Evolutionary conservation across 345 rosid species (phyloP), one percentile per base, ranked within the genome.

Genomic region (Dimocarpus longan): DNA sequence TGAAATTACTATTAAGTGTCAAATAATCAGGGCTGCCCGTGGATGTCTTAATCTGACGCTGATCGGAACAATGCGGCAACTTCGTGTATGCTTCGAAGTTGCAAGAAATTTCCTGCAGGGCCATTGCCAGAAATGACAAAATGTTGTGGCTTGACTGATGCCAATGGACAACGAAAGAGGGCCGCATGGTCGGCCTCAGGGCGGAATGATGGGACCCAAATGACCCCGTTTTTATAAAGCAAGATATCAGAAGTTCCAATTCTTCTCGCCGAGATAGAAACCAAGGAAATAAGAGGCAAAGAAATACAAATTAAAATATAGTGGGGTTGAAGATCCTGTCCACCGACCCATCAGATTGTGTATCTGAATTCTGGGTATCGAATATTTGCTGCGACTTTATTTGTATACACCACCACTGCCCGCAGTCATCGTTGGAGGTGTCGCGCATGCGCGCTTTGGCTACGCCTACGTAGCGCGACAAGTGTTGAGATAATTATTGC

Each of bases 241-340:
- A 13, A 80, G 22, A 75, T 50, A 50, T 59, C 74, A n/a, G 37
- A 60, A 46, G 74, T 10, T 19, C 18, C 16, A 52, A 79, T 73
- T 73, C 73, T 62, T 69, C 79, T 19, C 15, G 39, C 7, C 13
- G 64, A 37, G 73, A n/a, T 16, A 57, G 1, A 37, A 39, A 65
- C 66, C 10, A 7, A 73, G 12, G 15, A 42, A 62, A 37, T 32
- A 32, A 32, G 15, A 19, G 40, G 15, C 32, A n/a, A 57, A 54
- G 63, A 5, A 56, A 67, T 44, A 32, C n/a, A 16, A 43, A 39
- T 56, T 32, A 22, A 71, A 70, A 66, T 54, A 76, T 19, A 32
- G 66, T 66, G 54, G 79, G 73, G 66, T 76, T 39, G 52, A 78
- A 64, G 82, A 84, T 85, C 85, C 72, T 82, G 77, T 76, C 85